Conservation (phyloP, 2,329 filamentous ascomycete genomes). For the Raffaelea albimanens region DNA sequence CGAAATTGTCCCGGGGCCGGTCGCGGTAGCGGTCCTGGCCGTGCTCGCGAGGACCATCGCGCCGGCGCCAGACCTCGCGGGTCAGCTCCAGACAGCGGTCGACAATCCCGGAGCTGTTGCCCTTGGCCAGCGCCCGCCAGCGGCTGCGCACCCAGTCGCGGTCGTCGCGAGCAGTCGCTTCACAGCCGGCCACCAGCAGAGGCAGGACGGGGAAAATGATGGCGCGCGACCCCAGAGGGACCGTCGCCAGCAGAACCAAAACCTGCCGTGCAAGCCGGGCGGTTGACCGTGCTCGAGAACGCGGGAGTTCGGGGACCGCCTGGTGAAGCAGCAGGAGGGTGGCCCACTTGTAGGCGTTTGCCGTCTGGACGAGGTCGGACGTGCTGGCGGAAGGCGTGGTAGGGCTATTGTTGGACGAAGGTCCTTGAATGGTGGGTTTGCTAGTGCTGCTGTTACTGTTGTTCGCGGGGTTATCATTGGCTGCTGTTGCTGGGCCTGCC, state of each 20-base stretch:
- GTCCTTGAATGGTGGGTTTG: not conserved
- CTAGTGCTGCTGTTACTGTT: too few species aligned
- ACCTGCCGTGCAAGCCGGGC: not conserved
- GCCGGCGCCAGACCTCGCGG: conserved; percentile 4
- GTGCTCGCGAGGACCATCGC: too few species aligned
- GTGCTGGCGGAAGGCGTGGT: not conserved
- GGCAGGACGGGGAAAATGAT: conserved; percentile 6
- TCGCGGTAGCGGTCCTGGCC: too few species aligned
- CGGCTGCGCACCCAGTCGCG: conserved; percentile 5
- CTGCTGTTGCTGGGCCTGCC: too few species aligned
- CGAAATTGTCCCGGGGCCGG: too few species aligned
- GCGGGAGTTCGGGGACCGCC: conserved; percentile 5
- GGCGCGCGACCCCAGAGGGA: conserved; percentile 3
- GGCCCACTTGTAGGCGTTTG: conserved; percentile 6
- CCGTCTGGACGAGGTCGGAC: conserved; percentile 2
- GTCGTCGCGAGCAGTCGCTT: not conserved
- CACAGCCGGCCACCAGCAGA: conserved; percentile 4
- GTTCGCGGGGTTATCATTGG: not conserved
- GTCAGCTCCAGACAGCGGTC: conserved; percentile 7
- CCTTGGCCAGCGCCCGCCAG: not conserved
- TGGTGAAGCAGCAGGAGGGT: conserved; percentile 1
- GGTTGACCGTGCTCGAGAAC: not conserved
- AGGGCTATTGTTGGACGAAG: not conserved
- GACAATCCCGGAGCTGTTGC: conserved; percentile 5
- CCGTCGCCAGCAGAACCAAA: conserved; percentile 3